Evolutionary conservation across 176 grass and related monocot genomes (phyloP), one percentile per base, ranked within the genome.

Genomic region (Elymus sibiricus): DNA sequence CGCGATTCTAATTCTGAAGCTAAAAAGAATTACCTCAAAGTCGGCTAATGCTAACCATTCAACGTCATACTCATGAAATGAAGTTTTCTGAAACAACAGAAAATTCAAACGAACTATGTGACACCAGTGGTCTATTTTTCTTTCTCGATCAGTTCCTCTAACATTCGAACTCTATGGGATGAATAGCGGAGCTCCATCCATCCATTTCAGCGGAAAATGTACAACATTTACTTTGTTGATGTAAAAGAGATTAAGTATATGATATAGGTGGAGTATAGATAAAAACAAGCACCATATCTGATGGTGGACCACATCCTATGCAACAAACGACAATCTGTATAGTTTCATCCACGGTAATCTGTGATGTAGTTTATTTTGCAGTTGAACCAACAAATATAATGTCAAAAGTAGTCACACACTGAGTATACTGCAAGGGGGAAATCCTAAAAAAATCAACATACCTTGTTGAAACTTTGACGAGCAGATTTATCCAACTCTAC

Each of bases 391-490:
- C 34, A 80, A 68, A 60, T 64, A 82, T 21, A 46, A 37, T n/a
- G 22, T 69, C 70, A 70, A 81, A 78, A 80, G 66, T 82, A 82
- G 58, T 85, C 82, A 84, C 71, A 88, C 42, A 85, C 24, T 22
- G 39, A 11, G 17, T 58, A 64, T 51, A 21, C 44, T 58, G 51
- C 42, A 85, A 17, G 28, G 8, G 10, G 25, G 22, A 31, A 47
- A 35, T 58, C 55, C 55, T 22, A 82, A 40, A 67, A 69, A 81
- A 42, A 8, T 72, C n/a, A 81, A 19, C 64, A 77, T 84, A 87
- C 90, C 58, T 70, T 64, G 42, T 76, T 83, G 67, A 66, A 24
- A 83, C 49, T 86, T 79, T 62, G 22, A 75, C 67, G 63, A 64
- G 58, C 75, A 61, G 31, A 70, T 79, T 82, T 71, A 76, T 80